Conservation (phyloP, 306 rosid species). For the Cucumis cinereus region DNA sequence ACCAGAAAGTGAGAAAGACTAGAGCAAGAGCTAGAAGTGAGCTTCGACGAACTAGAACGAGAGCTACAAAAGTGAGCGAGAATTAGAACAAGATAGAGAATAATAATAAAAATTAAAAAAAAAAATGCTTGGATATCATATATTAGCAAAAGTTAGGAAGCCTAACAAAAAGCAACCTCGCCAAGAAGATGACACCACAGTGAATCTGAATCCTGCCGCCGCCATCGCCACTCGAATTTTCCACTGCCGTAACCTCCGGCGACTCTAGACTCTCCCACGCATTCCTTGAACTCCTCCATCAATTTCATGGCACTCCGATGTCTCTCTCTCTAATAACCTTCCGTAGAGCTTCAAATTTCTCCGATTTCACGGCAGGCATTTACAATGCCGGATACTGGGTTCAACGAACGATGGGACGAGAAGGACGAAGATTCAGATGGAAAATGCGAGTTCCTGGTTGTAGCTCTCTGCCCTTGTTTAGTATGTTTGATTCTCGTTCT, state of each 20-base stretch:
- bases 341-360: conserved; percentile 17
- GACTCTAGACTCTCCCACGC: not conserved
- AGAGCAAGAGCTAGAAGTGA: no score
- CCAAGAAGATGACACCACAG: no score
- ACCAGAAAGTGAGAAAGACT: no score
- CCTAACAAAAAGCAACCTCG: no score
- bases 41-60: no score
- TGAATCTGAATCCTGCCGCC: not conserved
- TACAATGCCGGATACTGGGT: conserved; percentile 40
- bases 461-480: conserved; percentile 77
- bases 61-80: no score
- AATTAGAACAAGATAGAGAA: no score
- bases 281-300: not conserved
- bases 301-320: conserved; percentile 54
- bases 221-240: not conserved
- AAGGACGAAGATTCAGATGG: conserved; percentile 24
- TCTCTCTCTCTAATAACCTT: conserved; percentile 9
- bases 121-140: no score
- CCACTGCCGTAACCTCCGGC: not conserved
- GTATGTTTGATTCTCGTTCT: conserved; percentile 60
- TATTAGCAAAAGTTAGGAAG: no score
- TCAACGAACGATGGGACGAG: conserved; percentile 20
- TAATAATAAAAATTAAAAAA: no score
- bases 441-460: conserved; percentile 44
- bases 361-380: conserved; percentile 7